Conservation (phyloP, 306 rosid genomes). For the Trifolium dubium region DNA sequence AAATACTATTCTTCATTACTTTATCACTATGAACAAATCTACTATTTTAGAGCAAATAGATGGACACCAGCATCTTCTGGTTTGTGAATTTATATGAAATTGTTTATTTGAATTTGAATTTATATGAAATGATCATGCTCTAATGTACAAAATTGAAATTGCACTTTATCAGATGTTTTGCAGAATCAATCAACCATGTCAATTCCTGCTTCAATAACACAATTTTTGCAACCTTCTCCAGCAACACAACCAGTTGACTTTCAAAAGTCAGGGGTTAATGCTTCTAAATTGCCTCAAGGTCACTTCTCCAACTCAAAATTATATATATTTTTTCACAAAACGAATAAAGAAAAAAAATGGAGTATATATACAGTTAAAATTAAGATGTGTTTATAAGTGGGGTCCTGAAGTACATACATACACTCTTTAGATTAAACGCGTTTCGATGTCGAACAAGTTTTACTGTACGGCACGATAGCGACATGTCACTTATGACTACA, state of each 20-base stretch:
- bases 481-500: too few relatives aligned
- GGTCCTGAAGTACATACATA: too few relatives aligned
- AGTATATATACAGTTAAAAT: not conserved
- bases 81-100: not conserved
- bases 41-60: conserved; percentile 62
- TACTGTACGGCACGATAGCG: too few relatives aligned
- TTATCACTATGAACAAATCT: conserved; percentile 75
- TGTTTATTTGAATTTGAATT: not conserved
- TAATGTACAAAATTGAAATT: not conserved
- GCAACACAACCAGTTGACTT: not conserved
- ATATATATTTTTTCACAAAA: not conserved
- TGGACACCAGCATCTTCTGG: conserved; percentile 43
- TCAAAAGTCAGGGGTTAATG: conserved; percentile 25
- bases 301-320: conserved; percentile 12
- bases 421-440: too few relatives aligned
- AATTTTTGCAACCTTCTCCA: conserved; percentile 6
- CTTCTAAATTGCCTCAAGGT: conserved; percentile 60
- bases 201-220: not conserved
- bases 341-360: not conserved
- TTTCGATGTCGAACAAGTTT: too few relatives aligned
- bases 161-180: not conserved
- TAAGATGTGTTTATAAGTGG: too few relatives aligned
- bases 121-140: too few relatives aligned
- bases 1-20: conserved; percentile 77
- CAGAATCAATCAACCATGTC: not conserved